These are phyloP conservation scores for Naematelia aurantialba DNA, from an alignment of 768 basidiomycete species.

Conservation along the genomic window DNA sequence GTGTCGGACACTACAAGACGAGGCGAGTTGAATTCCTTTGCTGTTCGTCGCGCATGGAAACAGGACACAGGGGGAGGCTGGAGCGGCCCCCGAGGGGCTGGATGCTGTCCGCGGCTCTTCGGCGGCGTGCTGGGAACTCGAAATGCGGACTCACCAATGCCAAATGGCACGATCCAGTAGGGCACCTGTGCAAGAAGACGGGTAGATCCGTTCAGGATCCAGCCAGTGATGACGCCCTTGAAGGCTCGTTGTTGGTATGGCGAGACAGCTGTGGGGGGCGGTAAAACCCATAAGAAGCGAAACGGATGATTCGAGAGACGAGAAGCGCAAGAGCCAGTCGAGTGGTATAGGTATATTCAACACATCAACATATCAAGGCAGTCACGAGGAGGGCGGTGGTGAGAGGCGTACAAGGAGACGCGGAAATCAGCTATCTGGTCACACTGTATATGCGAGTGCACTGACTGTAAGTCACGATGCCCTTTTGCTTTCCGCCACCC, in stretches of 20 bases:
- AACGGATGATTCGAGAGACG: too few species aligned
- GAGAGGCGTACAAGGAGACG: background rate
- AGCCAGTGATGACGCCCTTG: slow-evolving; percentile 66
- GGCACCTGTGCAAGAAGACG: slow-evolving; percentile 69
- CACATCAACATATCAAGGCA: background rate
- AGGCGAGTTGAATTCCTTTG: too few species aligned
- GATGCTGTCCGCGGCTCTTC: too few species aligned
- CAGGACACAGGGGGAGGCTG: background rate
- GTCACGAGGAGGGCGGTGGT: background rate
- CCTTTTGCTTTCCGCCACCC: slow-evolving; percentile 66
- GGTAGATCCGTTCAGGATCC: slow-evolving; percentile 81
- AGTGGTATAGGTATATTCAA: background rate
- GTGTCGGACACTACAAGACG: background rate
- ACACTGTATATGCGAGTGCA: slow-evolving; percentile 23
- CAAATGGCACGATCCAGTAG: slow-evolving; percentile 76
- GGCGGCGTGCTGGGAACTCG: background rate
- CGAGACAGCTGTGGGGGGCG: slow-evolving; percentile 64
- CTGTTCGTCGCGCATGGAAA: too few species aligned
- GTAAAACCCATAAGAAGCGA: background rate
- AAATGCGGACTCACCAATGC: slow-evolving; percentile 65
- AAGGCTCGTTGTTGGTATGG: slow-evolving; percentile 73
- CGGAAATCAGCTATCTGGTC: background rate
- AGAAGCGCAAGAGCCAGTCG: too few species aligned
- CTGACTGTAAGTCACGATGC: slow-evolving; percentile 77
- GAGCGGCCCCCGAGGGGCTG: too few species aligned